Conservation (phyloP, 1,284 basidiomycete species). For the Rhizoctonia solani region DNA sequence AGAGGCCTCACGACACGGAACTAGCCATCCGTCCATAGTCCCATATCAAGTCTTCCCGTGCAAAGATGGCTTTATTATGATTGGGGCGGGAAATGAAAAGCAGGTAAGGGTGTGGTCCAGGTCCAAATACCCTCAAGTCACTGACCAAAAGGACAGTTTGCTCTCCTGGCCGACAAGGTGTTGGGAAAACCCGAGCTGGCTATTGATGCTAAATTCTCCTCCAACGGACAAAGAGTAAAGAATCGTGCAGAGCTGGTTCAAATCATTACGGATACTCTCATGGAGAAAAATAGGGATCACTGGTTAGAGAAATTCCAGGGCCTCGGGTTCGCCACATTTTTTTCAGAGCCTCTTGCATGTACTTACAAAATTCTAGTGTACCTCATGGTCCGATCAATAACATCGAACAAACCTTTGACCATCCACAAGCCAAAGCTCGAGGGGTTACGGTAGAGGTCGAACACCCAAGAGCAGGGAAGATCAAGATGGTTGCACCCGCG, state of each 20-base stretch:
- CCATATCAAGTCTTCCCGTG: constrained; percentile 93
- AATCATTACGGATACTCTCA: constrained; percentile 68
- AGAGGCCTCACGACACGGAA: constrained; percentile 88
- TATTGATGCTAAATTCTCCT: constrained; percentile 65
- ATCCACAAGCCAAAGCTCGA: constrained; percentile 81
- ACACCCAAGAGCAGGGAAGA: constrained; percentile 76
- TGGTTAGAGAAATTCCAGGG: constrained; percentile 79
- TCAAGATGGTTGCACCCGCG: constrained; percentile 86
- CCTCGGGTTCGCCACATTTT: constrained; percentile 61
- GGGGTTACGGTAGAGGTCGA: constrained; percentile 64
- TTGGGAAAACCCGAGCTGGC: constrained; percentile 62
- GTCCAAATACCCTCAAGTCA: constrained; percentile 36
- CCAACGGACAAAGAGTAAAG: constrained; percentile 75
- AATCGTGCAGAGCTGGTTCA: constrained; percentile 75
- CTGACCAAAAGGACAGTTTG: constrained; percentile 61
- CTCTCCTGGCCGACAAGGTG: constrained; percentile 62
- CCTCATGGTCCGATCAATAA: constrained; percentile 94
- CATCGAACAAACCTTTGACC: constrained; percentile 86
- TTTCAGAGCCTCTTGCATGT: background rate
- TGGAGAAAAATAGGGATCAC: constrained; percentile 60
- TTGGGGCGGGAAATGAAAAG: constrained; percentile 90
- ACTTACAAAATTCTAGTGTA: constrained; percentile 55
- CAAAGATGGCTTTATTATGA: constrained; percentile 88
- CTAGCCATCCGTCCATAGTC: constrained; percentile 88
- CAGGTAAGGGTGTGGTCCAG: constrained; percentile 57